These are phyloP conservation scores for Gnomoniopsis smithogilvyi DNA, from an alignment of 2,329 filamentous ascomycete genomes.

Conservation along the genomic window DNA sequence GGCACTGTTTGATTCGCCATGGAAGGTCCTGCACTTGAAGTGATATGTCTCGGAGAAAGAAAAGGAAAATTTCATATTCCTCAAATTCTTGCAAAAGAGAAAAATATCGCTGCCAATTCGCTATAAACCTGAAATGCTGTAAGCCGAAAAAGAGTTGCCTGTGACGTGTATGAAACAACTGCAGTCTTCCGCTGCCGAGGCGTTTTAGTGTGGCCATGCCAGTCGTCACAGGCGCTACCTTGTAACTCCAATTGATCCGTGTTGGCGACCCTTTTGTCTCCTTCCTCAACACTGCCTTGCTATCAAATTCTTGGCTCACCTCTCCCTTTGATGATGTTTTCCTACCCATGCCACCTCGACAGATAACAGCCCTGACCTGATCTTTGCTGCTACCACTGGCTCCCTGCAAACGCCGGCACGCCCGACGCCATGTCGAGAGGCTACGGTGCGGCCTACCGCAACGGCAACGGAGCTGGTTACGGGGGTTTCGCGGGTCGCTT, in stretches of 20 bases:
- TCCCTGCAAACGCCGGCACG: background rate
- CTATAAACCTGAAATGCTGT: background rate
- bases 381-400: background rate
- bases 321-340: conserved; percentile 5
- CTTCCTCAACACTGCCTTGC: background rate
- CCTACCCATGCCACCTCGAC: conserved; percentile 1
- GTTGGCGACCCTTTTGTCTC: background rate
- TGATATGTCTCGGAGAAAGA: too few species aligned
- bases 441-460: conserved; percentile 42
- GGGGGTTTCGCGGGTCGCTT: conserved; percentile 36
- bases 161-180: conserved; percentile 7
- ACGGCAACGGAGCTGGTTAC: conserved; percentile 40
- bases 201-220: background rate
- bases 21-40: too few species aligned
- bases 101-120: background rate
- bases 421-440: conserved; percentile 45
- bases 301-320: background rate
- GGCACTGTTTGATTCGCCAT: too few species aligned
- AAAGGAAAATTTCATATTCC: too few species aligned
- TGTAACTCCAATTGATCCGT: background rate
- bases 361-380: conserved; percentile 19
- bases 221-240: background rate
- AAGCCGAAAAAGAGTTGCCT: background rate
- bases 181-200: background rate
- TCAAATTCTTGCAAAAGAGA: background rate